Evolutionary conservation across 495 filamentous ascomycete species (phyloP).

Genomic region (Neurospora sp.): DNA sequence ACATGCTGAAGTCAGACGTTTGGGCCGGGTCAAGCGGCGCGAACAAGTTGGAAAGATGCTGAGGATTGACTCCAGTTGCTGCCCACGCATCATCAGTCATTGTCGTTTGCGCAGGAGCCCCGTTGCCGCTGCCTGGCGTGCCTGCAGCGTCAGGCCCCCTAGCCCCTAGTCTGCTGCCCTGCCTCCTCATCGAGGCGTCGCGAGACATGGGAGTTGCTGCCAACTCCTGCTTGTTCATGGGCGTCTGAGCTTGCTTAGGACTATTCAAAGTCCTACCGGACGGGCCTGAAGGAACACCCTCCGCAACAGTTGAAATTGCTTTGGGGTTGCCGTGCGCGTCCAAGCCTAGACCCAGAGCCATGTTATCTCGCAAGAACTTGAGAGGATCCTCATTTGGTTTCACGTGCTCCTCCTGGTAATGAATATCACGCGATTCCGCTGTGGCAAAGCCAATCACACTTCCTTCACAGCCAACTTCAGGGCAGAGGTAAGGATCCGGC

Average conservation of each 20-base stretch:
- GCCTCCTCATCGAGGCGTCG: conserved; percentile 34
- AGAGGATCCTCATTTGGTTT: conserved; percentile 43
- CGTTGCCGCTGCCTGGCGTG: conserved; percentile 17
- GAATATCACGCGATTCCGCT: conserved; percentile 40
- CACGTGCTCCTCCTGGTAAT: conserved; percentile 45
- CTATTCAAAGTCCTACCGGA: background rate
- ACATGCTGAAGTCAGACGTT: conserved; percentile 38
- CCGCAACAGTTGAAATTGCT: background rate
- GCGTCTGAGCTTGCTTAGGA: conserved; percentile 38
- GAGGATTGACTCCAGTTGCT: conserved; percentile 35
- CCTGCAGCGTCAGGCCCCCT: conserved; percentile 18
- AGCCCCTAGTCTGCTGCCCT: conserved; percentile 27
- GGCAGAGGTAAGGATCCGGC: conserved; percentile 32
- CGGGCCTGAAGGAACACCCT: background rate
- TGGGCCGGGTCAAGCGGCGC: conserved; percentile 16
- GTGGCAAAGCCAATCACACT: conserved; percentile 40
- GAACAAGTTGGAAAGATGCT: conserved; percentile 30
- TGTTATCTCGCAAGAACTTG: conserved; percentile 36
- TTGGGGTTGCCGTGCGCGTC: conserved; percentile 37
- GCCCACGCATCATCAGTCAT: conserved; percentile 24
- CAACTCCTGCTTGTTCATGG: conserved; percentile 23
- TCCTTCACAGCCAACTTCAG: conserved; percentile 35
- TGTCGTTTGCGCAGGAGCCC: conserved; percentile 9
- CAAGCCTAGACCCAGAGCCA: conserved; percentile 33
- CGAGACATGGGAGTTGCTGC: conserved; percentile 37